phyloP scores from a whole-genome alignment of 2,329 filamentous ascomycete species.

The Fusarium tanahbumbuense region DNA sequence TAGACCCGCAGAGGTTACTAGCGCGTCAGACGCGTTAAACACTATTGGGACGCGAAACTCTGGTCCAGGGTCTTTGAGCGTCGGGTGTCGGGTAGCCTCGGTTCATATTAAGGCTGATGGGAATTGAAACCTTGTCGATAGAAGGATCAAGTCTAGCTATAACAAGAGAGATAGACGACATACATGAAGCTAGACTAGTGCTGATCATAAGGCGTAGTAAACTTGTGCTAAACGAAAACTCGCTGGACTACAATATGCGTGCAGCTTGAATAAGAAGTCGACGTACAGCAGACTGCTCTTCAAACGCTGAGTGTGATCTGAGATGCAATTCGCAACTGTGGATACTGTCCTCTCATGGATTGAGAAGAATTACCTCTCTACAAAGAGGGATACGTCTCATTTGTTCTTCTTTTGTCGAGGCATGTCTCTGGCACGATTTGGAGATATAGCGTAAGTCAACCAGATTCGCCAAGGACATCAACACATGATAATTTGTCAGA shows the following conservation, averaged over 20 bases:
- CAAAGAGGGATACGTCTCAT: slow-evolving; percentile 47
- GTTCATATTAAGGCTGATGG: neutral
- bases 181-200: neutral
- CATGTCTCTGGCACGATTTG: slow-evolving; percentile 43
- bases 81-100: neutral
- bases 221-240: neutral
- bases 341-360: neutral
- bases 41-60: neutral
- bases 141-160: neutral
- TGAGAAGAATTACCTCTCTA: slow-evolving; percentile 38
- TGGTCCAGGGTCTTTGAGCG: neutral
- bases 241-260: neutral
- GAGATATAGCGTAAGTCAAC: slow-evolving; percentile 26
- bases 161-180: neutral
- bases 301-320: slow-evolving; percentile 46
- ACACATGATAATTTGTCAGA: no score
- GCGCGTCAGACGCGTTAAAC: neutral
- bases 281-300: neutral
- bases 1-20: neutral
- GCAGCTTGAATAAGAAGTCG: neutral
- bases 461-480: no score
- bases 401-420: slow-evolving; percentile 48
- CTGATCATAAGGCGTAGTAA: neutral
- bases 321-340: slow-evolving; percentile 38
- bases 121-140: neutral